phyloP scores from a whole-genome alignment of 306 rosid species.

The Notholithocarpus densiflorus region DNA sequence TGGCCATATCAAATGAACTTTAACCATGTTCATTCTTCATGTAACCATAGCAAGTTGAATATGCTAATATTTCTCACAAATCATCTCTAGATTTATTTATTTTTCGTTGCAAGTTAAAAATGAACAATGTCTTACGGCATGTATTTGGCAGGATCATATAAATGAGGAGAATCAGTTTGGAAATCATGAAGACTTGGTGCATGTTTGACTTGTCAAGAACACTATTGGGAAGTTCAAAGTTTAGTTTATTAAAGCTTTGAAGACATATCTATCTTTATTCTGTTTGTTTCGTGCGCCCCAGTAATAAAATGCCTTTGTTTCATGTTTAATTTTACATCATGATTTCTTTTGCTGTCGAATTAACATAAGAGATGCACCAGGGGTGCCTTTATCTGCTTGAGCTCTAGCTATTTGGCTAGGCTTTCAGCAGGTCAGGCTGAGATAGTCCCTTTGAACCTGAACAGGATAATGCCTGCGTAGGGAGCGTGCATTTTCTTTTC shows the following conservation, averaged over 20 bases:
- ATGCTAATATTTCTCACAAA: not conserved
- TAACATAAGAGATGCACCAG: constrained; percentile 86
- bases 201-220: constrained; percentile 26
- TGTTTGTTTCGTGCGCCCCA: constrained; percentile 28
- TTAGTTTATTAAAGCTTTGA: constrained; percentile 43
- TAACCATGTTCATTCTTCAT: not conserved
- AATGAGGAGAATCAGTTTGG: constrained; percentile 30
- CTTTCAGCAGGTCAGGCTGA: constrained; percentile 83
- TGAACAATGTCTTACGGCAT: constrained; percentile 13
- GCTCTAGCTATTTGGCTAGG: constrained; percentile 42
- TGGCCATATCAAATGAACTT: not conserved
- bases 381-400: constrained; percentile 91
- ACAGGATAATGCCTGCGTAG: constrained; percentile 99
- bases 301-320: constrained; percentile 39
- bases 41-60: not conserved
- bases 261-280: constrained; percentile 25
- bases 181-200: constrained; percentile 37
- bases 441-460: constrained; percentile 99
- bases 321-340: not conserved
- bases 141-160: constrained; percentile 41
- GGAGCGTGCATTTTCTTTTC: constrained; percentile 87
- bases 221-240: constrained; percentile 39
- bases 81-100: not conserved
- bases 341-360: constrained; percentile 25
- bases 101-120: not conserved